These are phyloP conservation scores for Ceratonia siliqua DNA, from an alignment of 306 rosid species.

Conservation along the genomic window DNA sequence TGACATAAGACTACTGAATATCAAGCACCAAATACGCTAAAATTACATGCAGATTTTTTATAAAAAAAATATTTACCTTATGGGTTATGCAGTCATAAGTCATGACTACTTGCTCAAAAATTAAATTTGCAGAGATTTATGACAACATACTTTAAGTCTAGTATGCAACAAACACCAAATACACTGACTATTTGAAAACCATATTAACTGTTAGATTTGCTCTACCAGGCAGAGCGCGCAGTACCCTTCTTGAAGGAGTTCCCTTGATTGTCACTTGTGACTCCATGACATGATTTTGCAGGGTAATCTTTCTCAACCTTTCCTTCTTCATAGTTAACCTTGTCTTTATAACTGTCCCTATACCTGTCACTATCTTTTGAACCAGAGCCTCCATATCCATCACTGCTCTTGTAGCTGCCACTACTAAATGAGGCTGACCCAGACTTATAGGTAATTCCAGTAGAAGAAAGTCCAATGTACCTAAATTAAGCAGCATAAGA, in stretches of 20 bases:
- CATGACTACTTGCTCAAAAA: background rate
- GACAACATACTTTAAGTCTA: conserved; percentile 1
- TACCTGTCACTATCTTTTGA: conserved; percentile 52
- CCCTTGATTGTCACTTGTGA: conserved; percentile 44
- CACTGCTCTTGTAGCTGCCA: conserved; percentile 62
- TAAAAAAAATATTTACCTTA: conserved; percentile 4
- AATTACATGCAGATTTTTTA: background rate
- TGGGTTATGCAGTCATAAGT: conserved; percentile 10
- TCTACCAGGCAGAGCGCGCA: conserved; percentile 56
- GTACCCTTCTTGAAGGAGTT: conserved; percentile 62
- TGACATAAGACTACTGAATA: conserved; percentile 12
- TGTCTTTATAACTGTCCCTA: conserved; percentile 60
- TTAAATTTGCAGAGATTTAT: background rate
- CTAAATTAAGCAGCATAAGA: conserved; percentile 45
- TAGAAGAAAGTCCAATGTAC: conserved; percentile 90
- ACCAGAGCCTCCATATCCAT: conserved; percentile 64
- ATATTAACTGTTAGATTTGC: conserved; percentile 26
- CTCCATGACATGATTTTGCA: conserved; percentile 47
- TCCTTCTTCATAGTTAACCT: conserved; percentile 57
- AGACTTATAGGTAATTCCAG: conserved; percentile 75
- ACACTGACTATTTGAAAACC: conserved; percentile 15
- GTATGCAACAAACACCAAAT: conserved; percentile 15
- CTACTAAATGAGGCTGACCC: conserved; percentile 63
- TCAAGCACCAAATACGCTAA: background rate
- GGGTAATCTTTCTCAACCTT: conserved; percentile 51